Base-by-base conservation (phyloP, 352 stramenopile species). In the Pythium volutum region DNA sequence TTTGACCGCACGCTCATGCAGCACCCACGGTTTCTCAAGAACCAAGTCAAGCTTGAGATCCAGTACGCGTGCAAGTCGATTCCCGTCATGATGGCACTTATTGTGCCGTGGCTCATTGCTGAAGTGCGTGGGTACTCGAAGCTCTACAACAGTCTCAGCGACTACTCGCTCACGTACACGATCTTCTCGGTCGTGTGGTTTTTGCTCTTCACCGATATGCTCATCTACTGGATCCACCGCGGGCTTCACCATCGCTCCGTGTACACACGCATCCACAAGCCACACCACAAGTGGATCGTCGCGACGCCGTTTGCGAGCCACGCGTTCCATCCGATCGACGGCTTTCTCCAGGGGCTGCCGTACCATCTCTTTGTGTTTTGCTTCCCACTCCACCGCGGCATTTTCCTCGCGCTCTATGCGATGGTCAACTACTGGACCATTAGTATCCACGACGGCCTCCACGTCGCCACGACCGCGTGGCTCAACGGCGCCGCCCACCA, bases 141-240 rank as follows among this genome's bases (percentile, higher is more conserved):
- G 48, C 75, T 83, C 48, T 91, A 89, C 65, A 45, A 49, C 22
- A 39, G 70, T 25, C 65, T 87, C 27, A 55, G 63, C 31, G 76
- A 86, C 47, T 69, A 73, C 59, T 69, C 67, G 20, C 74, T 74
- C 47, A 23, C 39, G 36, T 89, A 87, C 67, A 67, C 73, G 20
- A 55, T 61, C 9, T 67, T 78, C 57, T 85, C 68, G 25, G 46
- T 89, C 42, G 58, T 79, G 23, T 76, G 66, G 50, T 89, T 88
- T 50, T 46, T 91, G 43, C 58, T 87, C 20, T 91, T 88, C 71
- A 88, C 83, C 52, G 82, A 91, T 50, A 84, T 84, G 75, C 60
- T 89, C 52, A 87, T 91, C 68, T 91, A 91, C 74, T 91, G 82
- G 82, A 79, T 91, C 62, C 82, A 91, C 59, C 79, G 82, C 36